Conservation (phyloP, 192 early-diverging fungal genomes). For the Pilaira anomala region DNA sequence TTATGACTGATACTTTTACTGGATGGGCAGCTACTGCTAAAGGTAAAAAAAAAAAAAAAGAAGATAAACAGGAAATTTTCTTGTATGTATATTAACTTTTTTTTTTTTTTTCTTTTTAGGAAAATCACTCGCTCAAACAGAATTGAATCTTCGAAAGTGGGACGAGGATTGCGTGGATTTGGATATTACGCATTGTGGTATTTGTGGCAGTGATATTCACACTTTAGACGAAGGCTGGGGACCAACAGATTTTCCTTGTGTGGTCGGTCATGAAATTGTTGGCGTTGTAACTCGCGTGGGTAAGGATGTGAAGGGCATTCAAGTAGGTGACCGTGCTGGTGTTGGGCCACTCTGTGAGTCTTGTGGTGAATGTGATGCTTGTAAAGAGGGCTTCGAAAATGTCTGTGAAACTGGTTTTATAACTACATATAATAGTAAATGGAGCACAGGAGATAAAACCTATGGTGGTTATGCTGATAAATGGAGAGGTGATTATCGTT, state of each 20-base stretch:
- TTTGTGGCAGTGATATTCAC: conserved; percentile 77
- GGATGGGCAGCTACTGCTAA: no score
- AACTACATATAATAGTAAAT: conserved; percentile 42
- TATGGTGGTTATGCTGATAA: conserved; percentile 45
- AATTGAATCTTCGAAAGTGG: conserved; percentile 27
- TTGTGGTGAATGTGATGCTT: conserved; percentile 45
- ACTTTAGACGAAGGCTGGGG: conserved; percentile 46
- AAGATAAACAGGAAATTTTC: no score
- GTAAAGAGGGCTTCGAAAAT: conserved; percentile 34
- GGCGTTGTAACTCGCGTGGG: conserved; percentile 44
- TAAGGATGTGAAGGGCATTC: conserved; percentile 26
- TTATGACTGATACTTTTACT: no score
- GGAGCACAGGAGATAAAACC: conserved; percentile 41
- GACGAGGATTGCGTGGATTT: conserved; percentile 43
- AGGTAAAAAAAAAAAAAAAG: no score
- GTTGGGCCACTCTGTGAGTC: conserved; percentile 59
- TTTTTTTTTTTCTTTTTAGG: no score
- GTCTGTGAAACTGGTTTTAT: conserved; percentile 44
- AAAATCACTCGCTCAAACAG: conserved; percentile 10
- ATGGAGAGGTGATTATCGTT: conserved; percentile 54
- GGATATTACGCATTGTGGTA: conserved; percentile 56
- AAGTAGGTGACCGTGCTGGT: conserved; percentile 49
- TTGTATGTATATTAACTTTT: no score
- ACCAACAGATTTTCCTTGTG: conserved; percentile 32
- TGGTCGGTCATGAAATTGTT: conserved; percentile 56